phyloP scores from a whole-genome alignment of 1,284 basidiomycete species.

The Microbotryum violaceum region DNA sequence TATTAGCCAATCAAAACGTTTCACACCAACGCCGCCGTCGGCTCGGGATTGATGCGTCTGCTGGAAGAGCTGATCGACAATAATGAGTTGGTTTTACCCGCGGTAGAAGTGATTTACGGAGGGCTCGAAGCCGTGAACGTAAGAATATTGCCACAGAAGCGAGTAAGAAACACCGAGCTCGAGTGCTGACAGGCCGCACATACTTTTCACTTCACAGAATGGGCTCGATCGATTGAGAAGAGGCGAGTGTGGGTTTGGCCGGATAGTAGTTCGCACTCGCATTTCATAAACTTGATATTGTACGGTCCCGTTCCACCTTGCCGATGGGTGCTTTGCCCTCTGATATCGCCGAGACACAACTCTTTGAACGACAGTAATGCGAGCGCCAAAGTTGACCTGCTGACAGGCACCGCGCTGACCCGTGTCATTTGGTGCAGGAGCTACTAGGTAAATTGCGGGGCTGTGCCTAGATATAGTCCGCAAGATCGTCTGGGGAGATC shows the following conservation, averaged over 20 bases:
- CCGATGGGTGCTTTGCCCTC: neutral
- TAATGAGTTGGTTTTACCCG: constrained; percentile 10
- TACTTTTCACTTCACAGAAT: neutral
- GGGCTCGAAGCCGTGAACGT: constrained; percentile 14
- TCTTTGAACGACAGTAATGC: no score
- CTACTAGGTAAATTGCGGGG: no score
- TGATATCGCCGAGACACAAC: no score
- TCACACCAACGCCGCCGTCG: constrained; percentile 14
- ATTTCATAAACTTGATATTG: neutral
- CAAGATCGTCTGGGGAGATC: no score
- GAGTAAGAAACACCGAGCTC: neutral
- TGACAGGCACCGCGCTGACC: no score
- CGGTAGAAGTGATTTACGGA: constrained; percentile 9
- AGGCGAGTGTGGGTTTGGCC: constrained; percentile 11
- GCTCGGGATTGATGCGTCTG: constrained; percentile 8
- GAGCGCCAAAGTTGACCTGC: no score
- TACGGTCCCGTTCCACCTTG: neutral
- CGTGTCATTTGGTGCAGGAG: no score
- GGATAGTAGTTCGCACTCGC: constrained; percentile 10
- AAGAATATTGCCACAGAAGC: neutral
- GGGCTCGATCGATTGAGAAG: constrained; percentile 7
- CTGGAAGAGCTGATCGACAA: constrained; percentile 8
- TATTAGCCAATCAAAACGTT: constrained; percentile 15
- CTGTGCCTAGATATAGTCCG: no score
- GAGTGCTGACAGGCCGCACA: neutral